phyloP scores from a whole-genome alignment of 2,329 filamentous ascomycete species.

The Albifimbria verrucaria region DNA sequence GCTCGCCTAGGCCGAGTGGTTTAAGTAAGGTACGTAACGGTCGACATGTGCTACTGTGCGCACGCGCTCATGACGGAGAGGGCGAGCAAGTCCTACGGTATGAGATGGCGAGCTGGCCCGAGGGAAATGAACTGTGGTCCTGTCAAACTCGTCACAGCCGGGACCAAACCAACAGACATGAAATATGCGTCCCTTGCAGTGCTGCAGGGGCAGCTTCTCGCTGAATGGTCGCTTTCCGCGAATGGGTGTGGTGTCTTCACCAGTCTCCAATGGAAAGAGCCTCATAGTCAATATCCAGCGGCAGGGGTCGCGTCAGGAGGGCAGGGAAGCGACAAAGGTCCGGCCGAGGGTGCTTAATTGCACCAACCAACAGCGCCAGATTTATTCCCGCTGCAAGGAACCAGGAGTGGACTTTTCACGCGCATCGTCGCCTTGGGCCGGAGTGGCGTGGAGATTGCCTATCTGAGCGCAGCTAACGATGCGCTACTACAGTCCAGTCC shows the following conservation, averaged over 20 bases:
- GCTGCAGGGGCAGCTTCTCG: no score
- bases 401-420: not conserved
- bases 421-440: not conserved
- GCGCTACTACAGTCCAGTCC: no score
- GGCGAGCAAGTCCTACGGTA: no score
- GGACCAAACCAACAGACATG: no score
- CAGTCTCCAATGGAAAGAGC: no score
- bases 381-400: not conserved
- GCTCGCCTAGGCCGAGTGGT: no score
- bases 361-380: not conserved
- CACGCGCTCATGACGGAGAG: not conserved
- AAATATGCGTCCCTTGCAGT: no score
- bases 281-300: not conserved
- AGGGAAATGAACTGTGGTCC: no score
- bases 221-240: no score
- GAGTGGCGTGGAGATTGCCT: not conserved
- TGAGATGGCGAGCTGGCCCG: not conserved
- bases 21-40: not conserved
- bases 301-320: not conserved
- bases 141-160: no score
- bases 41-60: not conserved
- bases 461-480: not conserved
- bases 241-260: no score
- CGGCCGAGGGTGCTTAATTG: not conserved
- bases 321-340: not conserved